Evolutionary conservation across 192 early-diverging fungal species (phyloP), one percentile per base, ranked within the genome.

Genomic region (Backusella liffmaniae): DNA sequence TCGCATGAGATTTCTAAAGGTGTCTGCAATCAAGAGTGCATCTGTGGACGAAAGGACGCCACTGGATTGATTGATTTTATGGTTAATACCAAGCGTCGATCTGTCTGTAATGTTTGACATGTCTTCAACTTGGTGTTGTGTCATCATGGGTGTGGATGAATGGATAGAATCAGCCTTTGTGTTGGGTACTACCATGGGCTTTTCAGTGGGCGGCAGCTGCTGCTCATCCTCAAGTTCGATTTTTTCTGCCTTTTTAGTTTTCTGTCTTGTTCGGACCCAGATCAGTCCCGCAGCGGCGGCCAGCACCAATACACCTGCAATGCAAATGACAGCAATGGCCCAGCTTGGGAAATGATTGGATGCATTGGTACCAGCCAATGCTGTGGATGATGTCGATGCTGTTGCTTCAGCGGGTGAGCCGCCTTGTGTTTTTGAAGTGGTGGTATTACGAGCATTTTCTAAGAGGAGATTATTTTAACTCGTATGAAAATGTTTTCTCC

Each of bases 21-120:
- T 83, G 21, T 83, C 82, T 8, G 78, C 82, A 26, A 83, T 79
- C 76, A 83, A 53, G 6, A 83, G 13, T 2, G 82, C 82, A 53
- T 83, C 82, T 1, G 73, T 80, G 7, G 78, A 80, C 46, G 75
- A 77, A n/a, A 83, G 67, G 5, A 80, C 67, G 59, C 76, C 73
- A 13, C 73, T 76, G 3, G 76, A 74, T 66, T 73, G 72, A 65
- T 73, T 34, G 30, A 56, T 56, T 41, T 15, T 35, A 18, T 26
- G 49, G 7, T 73, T 34, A 7, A 29, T 23, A 29, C 56, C 36
- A 0, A 65, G 51, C 13, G 16, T 9, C 6, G 56, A 56, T 35
- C 59, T 53, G 16, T 51, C 46, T 13, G 70, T 71, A 29, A 44
- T 71, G 6, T 6, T 30, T 32, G 70, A 71, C 42, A 71, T 49